Evolutionary conservation across 768 basidiomycete genomes (phyloP).

Genomic region (Naganishia antarctica): DNA sequence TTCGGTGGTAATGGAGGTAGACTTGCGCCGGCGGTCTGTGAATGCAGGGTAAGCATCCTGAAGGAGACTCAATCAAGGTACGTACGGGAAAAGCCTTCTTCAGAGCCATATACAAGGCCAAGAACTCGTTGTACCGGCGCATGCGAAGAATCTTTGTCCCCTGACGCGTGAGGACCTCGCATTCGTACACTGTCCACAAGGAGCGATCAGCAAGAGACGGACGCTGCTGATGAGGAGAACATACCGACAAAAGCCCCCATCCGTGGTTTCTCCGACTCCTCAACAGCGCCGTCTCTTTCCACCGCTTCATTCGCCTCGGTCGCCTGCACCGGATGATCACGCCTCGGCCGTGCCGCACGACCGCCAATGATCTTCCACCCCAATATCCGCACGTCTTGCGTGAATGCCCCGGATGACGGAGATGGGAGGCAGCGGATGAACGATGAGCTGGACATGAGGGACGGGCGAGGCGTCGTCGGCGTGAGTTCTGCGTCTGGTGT

Average conservation of each 20-base stretch:
- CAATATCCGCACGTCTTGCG: constrained; percentile 37
- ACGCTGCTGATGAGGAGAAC: constrained; percentile 8
- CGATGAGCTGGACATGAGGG: not conserved
- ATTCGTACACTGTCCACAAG: constrained; percentile 39
- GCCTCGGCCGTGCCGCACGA: constrained; percentile 9
- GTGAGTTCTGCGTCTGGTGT: not conserved
- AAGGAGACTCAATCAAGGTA: no score
- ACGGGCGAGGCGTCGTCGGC: not conserved
- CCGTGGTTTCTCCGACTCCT: constrained; percentile 32
- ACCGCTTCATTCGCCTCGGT: not conserved
- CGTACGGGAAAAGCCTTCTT: constrained; percentile 35
- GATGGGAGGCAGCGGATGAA: not conserved
- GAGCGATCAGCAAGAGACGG: not conserved
- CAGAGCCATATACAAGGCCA: constrained; percentile 32
- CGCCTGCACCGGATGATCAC: constrained; percentile 26
- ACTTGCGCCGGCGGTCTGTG: constrained; percentile 22
- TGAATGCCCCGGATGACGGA: constrained; percentile 29
- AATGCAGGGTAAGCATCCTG: not conserved
- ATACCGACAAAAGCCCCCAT: constrained; percentile 47
- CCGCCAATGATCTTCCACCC: constrained; percentile 47
- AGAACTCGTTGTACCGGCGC: constrained; percentile 45
- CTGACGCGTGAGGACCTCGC: constrained; percentile 35
- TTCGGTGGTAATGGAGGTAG: constrained; percentile 43
- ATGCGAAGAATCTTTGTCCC: constrained; percentile 29
- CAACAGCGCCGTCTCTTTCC: not conserved